These are phyloP conservation scores for Candida labiduridarum DNA, from an alignment of 1,139 yeast species.

Conservation along the genomic window DNA sequence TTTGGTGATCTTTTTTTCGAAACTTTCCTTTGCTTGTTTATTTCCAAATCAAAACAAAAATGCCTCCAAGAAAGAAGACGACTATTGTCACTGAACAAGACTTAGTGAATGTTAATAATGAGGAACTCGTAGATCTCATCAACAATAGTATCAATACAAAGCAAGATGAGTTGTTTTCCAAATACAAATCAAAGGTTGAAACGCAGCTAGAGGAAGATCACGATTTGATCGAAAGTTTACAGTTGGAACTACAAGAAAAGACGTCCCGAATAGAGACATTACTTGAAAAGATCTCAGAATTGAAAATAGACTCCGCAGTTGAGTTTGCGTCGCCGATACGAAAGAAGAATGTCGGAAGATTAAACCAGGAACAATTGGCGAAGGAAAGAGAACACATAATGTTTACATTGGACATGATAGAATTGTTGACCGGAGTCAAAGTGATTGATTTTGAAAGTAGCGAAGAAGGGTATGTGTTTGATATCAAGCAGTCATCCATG, in stretches of 20 bases:
- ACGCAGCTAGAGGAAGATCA: slow-evolving; percentile 33
- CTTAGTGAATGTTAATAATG: slow-evolving; percentile 27
- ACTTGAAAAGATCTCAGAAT: slow-evolving; percentile 9
- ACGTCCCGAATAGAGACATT: slow-evolving; percentile 31
- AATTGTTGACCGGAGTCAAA: slow-evolving; percentile 58
- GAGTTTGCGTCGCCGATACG: slow-evolving; percentile 41
- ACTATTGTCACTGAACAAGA: slow-evolving; percentile 31
- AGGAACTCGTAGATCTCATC: slow-evolving; percentile 33
- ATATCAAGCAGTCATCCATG: slow-evolving; percentile 54
- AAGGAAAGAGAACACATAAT: slow-evolving; percentile 50
- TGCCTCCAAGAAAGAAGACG: slow-evolving; percentile 3
- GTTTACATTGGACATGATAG: slow-evolving; percentile 56
- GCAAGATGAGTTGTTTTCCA: slow-evolving; percentile 37
- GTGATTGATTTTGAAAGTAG: slow-evolving; percentile 52
- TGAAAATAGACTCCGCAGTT: slow-evolving; percentile 7
- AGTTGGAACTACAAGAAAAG: slow-evolving; percentile 27
- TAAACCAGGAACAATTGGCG: slow-evolving; percentile 33
- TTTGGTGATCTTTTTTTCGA: no score
- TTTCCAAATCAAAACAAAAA: slow-evolving; percentile 4
- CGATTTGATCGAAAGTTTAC: slow-evolving; percentile 27
- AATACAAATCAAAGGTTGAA: slow-evolving; percentile 30
- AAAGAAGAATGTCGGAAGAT: slow-evolving; percentile 22
- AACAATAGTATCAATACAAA: slow-evolving; percentile 36
- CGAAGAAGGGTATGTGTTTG: slow-evolving; percentile 47
- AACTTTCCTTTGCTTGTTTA: no score